phyloP scores from a whole-genome alignment of 2,329 filamentous ascomycete species.

The Phoma sp. region DNA sequence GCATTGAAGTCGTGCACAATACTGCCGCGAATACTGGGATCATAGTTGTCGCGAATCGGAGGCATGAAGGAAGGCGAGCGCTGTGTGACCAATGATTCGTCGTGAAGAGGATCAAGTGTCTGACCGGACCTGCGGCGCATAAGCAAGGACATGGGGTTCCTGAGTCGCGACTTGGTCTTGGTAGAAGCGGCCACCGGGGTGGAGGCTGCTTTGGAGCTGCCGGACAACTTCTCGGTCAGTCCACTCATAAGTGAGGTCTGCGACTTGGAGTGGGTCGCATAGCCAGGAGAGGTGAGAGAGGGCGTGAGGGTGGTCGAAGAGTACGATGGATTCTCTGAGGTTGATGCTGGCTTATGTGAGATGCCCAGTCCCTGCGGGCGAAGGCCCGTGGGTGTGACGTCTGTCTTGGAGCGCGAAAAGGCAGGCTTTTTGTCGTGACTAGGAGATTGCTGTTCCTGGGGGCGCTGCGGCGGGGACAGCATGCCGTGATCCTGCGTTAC shows the following conservation, averaged over 20 bases:
- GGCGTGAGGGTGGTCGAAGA: slow-evolving; percentile 31
- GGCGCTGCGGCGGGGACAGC: slow-evolving; percentile 28
- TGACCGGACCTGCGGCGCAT: slow-evolving; percentile 63
- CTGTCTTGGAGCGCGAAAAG: slow-evolving; percentile 25
- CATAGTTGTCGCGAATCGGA: slow-evolving; percentile 65
- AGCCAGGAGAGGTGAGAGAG: slow-evolving; percentile 32
- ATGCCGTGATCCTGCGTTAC: slow-evolving; percentile 22
- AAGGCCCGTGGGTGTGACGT: slow-evolving; percentile 40
- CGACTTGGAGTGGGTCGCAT: slow-evolving; percentile 39
- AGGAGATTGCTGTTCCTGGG: slow-evolving; percentile 28
- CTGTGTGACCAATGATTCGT: slow-evolving; percentile 58
- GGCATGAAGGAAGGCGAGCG: slow-evolving; percentile 52
- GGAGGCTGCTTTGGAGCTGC: slow-evolving; percentile 27
- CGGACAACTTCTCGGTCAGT: slow-evolving; percentile 38
- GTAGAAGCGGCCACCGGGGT: slow-evolving; percentile 27
- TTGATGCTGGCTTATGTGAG: slow-evolving; percentile 25
- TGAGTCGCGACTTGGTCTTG: slow-evolving; percentile 58
- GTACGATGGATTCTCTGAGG: slow-evolving; percentile 25
- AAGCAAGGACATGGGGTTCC: slow-evolving; percentile 67
- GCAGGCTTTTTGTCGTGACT: slow-evolving; percentile 28
- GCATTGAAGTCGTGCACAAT: slow-evolving; percentile 70
- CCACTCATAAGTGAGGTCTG: slow-evolving; percentile 43
- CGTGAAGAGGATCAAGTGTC: slow-evolving; percentile 52
- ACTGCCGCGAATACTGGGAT: slow-evolving; percentile 67
- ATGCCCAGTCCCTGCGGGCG: slow-evolving; percentile 35